Conservation (phyloP, 139 green algal species). For the Chlamydomonas sphaeroides region DNA sequence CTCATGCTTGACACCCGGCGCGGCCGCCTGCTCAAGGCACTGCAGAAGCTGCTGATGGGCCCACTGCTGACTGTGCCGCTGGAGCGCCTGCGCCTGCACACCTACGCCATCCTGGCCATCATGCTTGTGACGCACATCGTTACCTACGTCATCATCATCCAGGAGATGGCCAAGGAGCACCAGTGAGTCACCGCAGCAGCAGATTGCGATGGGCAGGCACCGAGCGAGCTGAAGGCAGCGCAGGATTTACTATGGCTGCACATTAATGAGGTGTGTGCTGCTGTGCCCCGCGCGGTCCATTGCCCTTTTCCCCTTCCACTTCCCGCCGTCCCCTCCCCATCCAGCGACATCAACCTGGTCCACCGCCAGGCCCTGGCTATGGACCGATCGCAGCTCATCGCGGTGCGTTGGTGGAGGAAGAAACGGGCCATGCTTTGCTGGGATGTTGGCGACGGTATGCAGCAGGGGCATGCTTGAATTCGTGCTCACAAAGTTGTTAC, state of each 20-base stretch:
- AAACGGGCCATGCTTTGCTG: no score
- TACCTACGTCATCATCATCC: constrained; percentile 9
- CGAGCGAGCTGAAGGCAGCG: no score
- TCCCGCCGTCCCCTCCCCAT: no score
- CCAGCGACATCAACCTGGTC: not conserved
- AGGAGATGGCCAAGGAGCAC: not conserved
- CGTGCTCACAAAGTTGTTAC: no score
- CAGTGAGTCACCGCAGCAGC: constrained; percentile 5
- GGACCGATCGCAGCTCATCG: not conserved
- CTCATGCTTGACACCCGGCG: constrained; percentile 18
- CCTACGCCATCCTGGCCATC: not conserved
- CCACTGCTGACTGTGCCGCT: constrained; percentile 27
- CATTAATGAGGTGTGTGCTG: no score
- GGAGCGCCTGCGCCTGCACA: constrained; percentile 23
- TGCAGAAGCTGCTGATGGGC: constrained; percentile 31
- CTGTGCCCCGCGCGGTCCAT: no score
- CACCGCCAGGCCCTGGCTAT: not conserved
- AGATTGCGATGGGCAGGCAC: no score
- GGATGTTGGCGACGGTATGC: no score
- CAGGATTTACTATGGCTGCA: no score
- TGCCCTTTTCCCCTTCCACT: no score
- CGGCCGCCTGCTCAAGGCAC: constrained; percentile 1
- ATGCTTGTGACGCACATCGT: constrained; percentile 34
- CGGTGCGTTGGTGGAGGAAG: no score
- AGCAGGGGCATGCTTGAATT: no score